Evolutionary conservation across 2,329 filamentous ascomycete species (phyloP).

Genomic region (Falciphora oryzae): DNA sequence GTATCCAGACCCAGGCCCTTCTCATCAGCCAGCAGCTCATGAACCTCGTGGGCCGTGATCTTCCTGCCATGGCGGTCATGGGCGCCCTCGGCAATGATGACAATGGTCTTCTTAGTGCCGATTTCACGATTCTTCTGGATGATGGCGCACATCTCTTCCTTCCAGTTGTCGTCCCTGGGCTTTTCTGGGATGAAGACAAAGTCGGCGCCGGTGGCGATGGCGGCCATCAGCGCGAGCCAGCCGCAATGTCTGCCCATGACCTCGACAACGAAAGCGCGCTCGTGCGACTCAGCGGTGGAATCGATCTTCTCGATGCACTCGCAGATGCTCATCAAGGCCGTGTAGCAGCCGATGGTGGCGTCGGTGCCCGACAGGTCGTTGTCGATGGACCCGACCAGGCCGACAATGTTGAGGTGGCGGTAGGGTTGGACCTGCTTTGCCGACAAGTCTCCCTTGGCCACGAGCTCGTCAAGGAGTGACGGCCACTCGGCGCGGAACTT

Average conservation of each 20-base stretch:
- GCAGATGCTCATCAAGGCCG: conserved; percentile 86
- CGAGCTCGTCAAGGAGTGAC: conserved; percentile 76
- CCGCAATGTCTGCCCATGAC: conserved; percentile 98
- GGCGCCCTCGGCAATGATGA: conserved; percentile 94
- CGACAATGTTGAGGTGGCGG: conserved; percentile 89
- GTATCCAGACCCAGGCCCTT: conserved; percentile 77
- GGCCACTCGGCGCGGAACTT: conserved; percentile 92
- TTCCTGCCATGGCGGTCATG: conserved; percentile 78
- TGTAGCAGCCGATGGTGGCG: conserved; percentile 95
- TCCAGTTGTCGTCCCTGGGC: conserved; percentile 82
- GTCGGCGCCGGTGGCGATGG: conserved; percentile 90
- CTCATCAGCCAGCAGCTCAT: conserved; percentile 76
- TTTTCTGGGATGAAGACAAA: conserved; percentile 97
- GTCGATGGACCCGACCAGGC: conserved; percentile 94
- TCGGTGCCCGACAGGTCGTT: conserved; percentile 97
- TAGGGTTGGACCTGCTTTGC: conserved; percentile 68
- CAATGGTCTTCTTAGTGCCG: conserved; percentile 96
- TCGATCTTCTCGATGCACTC: conserved; percentile 96
- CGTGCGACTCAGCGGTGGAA: conserved; percentile 89
- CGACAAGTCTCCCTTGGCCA: conserved; percentile 65
- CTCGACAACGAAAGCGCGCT: conserved; percentile 93
- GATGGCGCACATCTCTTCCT: conserved; percentile 76
- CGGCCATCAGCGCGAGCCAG: conserved; percentile 94
- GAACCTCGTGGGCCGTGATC: conserved; percentile 76
- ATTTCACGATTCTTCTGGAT: conserved; percentile 74